phyloP scores from a whole-genome alignment of 257 asterid species.

The Linaria vulgaris region DNA sequence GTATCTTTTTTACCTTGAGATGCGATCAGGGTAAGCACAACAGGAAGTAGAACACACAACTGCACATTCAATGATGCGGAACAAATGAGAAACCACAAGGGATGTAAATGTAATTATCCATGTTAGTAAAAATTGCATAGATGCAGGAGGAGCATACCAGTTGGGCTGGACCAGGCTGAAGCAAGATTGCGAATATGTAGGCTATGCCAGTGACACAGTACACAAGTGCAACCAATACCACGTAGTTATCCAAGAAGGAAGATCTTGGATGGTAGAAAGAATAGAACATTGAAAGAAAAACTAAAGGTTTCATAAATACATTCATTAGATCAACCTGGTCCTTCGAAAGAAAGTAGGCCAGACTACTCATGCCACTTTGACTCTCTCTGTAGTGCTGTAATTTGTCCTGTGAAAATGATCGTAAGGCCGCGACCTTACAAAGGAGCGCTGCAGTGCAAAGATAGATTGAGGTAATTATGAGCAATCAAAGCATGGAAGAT shows the following conservation, averaged over 20 bases:
- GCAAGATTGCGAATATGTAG: constrained; percentile 76
- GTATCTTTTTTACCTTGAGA: constrained; percentile 73
- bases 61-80: constrained; percentile 33
- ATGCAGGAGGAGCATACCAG: constrained; percentile 49
- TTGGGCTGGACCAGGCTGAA: constrained; percentile 87
- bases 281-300: constrained; percentile 90
- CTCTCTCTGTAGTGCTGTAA: constrained; percentile 77
- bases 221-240: constrained; percentile 67
- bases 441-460: constrained; percentile 89
- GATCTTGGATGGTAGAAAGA: constrained; percentile 93
- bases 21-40: constrained; percentile 79
- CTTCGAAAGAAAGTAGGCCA: constrained; percentile 91
- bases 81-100: too few species aligned
- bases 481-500: neutral
- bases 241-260: constrained; percentile 67
- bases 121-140: neutral
- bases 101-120: too few species aligned
- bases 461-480: constrained; percentile 21
- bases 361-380: constrained; percentile 84
- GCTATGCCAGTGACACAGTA: constrained; percentile 95
- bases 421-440: constrained; percentile 82
- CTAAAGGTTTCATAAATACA: constrained; percentile 80
- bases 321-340: constrained; percentile 85
- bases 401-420: constrained; percentile 85
- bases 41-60: constrained; percentile 99